phyloP scores from a whole-genome alignment of 2,329 filamentous ascomycete genomes.

The Canariomyces notabilis region DNA sequence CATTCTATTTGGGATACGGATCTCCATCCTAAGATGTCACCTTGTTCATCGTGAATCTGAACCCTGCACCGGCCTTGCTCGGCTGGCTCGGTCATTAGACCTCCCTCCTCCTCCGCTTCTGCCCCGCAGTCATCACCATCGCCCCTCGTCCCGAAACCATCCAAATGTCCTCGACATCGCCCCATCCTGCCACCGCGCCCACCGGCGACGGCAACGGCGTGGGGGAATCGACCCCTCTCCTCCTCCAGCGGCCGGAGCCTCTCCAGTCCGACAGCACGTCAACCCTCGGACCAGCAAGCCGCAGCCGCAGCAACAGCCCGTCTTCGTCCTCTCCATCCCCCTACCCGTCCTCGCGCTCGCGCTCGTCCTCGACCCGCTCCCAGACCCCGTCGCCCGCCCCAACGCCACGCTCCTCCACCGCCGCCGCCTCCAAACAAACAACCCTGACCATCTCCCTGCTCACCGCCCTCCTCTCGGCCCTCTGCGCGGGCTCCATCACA shows the following conservation, averaged over 20 bases:
- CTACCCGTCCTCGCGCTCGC: too few species aligned
- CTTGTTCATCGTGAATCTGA: background rate
- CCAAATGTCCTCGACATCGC: background rate
- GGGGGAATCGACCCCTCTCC: background rate
- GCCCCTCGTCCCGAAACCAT: too few species aligned
- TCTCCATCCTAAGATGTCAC: background rate
- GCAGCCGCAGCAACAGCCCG: background rate
- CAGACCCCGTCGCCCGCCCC: conserved; percentile 13
- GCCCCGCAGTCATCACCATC: background rate
- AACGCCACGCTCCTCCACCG: too few species aligned
- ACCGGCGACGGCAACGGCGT: too few species aligned
- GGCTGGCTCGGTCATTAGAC: too few species aligned
- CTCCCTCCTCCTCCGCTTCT: background rate
- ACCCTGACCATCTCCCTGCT: conserved; percentile 43
- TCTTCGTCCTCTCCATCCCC: conserved; percentile 22
- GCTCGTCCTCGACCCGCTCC: conserved; percentile 23
- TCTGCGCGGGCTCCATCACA: conserved; percentile 87
- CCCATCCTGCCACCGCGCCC: background rate
- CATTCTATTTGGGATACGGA: background rate
- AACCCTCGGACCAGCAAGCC: conserved; percentile 15
- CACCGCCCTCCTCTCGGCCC: conserved; percentile 50
- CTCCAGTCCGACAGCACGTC: conserved; percentile 2
- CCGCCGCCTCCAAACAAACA: conserved; percentile 1
- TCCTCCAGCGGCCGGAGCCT: background rate
- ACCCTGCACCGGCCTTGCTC: background rate